These are phyloP conservation scores for Sabuloglossum arenarium DNA, from an alignment of 495 filamentous ascomycete genomes.

Conservation along the genomic window DNA sequence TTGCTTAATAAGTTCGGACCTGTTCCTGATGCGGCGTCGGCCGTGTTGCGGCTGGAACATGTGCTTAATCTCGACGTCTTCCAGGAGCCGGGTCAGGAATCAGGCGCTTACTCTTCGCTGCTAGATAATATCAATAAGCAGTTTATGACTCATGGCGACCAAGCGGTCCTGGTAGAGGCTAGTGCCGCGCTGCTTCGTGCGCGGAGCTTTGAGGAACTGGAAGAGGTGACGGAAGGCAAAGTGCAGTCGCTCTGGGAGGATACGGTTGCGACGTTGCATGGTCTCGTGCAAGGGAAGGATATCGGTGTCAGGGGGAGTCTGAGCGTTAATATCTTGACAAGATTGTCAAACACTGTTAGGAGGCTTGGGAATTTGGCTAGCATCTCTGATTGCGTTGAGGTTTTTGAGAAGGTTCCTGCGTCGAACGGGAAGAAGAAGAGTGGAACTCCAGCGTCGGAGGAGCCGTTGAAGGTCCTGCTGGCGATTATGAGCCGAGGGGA, in stretches of 20 bases:
- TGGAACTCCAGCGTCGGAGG: background rate
- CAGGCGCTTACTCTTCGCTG: constrained; percentile 56
- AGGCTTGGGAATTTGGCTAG: constrained; percentile 68
- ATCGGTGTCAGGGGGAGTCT: constrained; percentile 41
- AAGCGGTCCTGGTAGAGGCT: constrained; percentile 67
- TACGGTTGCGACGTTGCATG: constrained; percentile 43
- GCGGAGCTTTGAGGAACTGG: constrained; percentile 62
- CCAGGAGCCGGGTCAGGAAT: constrained; percentile 71
- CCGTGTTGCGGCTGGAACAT: constrained; percentile 72
- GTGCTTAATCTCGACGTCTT: constrained; percentile 73
- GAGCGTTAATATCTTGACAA: constrained; percentile 34
- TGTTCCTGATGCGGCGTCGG: constrained; percentile 62
- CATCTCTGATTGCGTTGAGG: constrained; percentile 51
- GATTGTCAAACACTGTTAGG: constrained; percentile 58
- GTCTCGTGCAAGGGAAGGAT: constrained; percentile 44
- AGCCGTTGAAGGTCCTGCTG: constrained; percentile 24
- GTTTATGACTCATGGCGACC: constrained; percentile 75
- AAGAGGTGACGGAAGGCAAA: constrained; percentile 64
- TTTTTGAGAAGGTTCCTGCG: constrained; percentile 39
- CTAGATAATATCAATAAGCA: constrained; percentile 88
- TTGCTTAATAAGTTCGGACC: constrained; percentile 84
- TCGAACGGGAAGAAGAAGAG: constrained; percentile 22
- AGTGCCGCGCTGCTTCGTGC: constrained; percentile 67
- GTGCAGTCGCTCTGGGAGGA: constrained; percentile 72
- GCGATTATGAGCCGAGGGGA: constrained; percentile 44